These are phyloP conservation scores for Patellifolia procumbens DNA, from an alignment of 179 eudicot species.

Conservation along the genomic window DNA sequence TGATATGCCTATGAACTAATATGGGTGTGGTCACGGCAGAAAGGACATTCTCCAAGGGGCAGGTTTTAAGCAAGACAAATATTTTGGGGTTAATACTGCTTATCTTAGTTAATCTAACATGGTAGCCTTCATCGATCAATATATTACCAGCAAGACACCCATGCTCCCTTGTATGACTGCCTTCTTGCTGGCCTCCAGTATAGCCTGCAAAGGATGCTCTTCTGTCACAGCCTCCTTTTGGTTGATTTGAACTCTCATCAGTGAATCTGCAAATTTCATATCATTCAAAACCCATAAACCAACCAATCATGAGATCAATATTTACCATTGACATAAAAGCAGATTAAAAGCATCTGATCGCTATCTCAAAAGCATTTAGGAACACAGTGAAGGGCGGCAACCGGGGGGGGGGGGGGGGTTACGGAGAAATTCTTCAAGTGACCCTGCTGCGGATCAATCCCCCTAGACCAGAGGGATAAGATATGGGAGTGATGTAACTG, in stretches of 20 bases:
- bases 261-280: conserved; percentile 58
- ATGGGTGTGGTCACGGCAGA: not conserved
- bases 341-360: not conserved
- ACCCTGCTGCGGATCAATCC: no score
- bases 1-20: not conserved
- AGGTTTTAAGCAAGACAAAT: conserved; percentile 4
- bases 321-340: not conserved
- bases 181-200: conserved; percentile 78
- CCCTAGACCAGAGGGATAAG: no score
- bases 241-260: conserved; percentile 53
- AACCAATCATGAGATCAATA: not conserved
- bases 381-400: no score
- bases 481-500: no score
- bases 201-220: conserved; percentile 63
- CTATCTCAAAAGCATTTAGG: conserved; percentile 10
- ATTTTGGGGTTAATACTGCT: not conserved
- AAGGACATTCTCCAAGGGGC: not conserved
- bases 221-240: conserved; percentile 61
- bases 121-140: conserved; percentile 9
- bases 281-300: not conserved
- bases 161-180: conserved; percentile 86
- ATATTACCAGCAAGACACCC: conserved; percentile 77
- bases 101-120: not conserved
- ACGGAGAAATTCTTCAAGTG: no score
- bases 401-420: no score